Evolutionary conservation across 495 filamentous ascomycete species (phyloP).

Genomic region (Podospora sp.): DNA sequence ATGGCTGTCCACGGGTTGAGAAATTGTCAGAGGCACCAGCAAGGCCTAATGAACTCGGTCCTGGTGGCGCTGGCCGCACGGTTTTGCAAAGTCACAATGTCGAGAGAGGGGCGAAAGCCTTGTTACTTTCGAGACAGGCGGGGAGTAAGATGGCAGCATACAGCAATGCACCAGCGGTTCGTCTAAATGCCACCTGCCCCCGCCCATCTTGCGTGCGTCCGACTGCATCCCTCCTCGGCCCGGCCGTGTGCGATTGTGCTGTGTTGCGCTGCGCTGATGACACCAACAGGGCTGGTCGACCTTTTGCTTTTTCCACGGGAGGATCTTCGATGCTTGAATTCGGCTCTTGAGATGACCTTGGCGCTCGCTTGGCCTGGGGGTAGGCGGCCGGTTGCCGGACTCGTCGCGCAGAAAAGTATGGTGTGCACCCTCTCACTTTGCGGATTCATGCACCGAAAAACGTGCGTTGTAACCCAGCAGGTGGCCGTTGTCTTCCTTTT

Average conservation of each 20-base stretch:
- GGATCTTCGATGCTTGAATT: slow-evolving; percentile 19
- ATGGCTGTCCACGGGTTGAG: not conserved
- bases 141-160: not conserved
- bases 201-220: not conserved
- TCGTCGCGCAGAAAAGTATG: not conserved
- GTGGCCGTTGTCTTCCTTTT: not conserved
- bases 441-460: slow-evolving; percentile 21
- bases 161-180: not conserved
- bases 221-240: not conserved
- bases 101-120: not conserved
- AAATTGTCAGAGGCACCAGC: not conserved
- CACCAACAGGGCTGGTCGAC: not conserved
- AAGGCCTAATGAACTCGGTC: not conserved
- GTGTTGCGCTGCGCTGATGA: not conserved
- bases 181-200: slow-evolving; percentile 6
- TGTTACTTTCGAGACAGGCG: not conserved
- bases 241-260: not conserved
- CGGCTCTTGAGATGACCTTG: slow-evolving; percentile 9
- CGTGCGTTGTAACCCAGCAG: not conserved
- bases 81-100: not conserved
- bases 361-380: slow-evolving; percentile 6
- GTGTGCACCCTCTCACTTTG: slow-evolving; percentile 20
- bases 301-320: not conserved
- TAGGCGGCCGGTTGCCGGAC: not conserved
- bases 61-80: not conserved